phyloP scores from a whole-genome alignment of 164 flowering plant genomes.

The Chimonanthus salicifolius region DNA sequence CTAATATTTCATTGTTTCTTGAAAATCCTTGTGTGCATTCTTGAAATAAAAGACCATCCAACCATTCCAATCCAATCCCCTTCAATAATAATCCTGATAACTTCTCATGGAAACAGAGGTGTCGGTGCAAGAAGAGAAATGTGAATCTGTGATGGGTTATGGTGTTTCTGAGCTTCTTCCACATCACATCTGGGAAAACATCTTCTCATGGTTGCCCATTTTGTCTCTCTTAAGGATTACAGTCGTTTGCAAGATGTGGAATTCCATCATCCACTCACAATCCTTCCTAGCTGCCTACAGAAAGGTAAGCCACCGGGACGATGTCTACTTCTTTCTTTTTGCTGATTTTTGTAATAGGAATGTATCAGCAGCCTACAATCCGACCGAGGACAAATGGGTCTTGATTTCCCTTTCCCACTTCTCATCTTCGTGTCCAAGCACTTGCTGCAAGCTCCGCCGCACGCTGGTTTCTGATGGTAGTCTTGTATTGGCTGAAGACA shows the following conservation, averaged over 20 bases:
- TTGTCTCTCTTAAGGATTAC: slow-evolving; percentile 5
- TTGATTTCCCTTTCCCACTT: slow-evolving; percentile 10
- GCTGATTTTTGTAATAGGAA: slow-evolving; percentile 8
- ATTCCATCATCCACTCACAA: slow-evolving; percentile 9
- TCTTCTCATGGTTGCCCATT: slow-evolving; percentile 11
- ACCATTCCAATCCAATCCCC: no score
- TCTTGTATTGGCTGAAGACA: slow-evolving; percentile 16
- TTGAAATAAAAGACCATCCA: no score
- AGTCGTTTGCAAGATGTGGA: slow-evolving; percentile 15
- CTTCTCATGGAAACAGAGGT: no score
- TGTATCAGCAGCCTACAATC: slow-evolving; percentile 15
- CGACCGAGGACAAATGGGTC: slow-evolving; percentile 13
- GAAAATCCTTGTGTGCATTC: no score
- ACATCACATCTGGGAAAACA: slow-evolving; percentile 13
- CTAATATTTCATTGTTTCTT: no score
- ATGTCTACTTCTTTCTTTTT: slow-evolving; percentile 15
- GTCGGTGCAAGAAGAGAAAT: no score
- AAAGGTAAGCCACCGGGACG: slow-evolving; percentile 7
- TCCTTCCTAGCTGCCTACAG: slow-evolving; percentile 6
- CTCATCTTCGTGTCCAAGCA: slow-evolving; percentile 11
- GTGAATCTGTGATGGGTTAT: neutral
- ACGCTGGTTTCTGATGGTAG: slow-evolving; percentile 10
- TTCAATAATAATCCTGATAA: no score
- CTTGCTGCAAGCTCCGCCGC: slow-evolving; percentile 12
- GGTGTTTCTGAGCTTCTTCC: slow-evolving; percentile 11